Evolutionary conservation across 2,329 filamentous ascomycete genomes (phyloP), one percentile per base, ranked within the genome.

Genomic region (Scorias spongiosa): DNA sequence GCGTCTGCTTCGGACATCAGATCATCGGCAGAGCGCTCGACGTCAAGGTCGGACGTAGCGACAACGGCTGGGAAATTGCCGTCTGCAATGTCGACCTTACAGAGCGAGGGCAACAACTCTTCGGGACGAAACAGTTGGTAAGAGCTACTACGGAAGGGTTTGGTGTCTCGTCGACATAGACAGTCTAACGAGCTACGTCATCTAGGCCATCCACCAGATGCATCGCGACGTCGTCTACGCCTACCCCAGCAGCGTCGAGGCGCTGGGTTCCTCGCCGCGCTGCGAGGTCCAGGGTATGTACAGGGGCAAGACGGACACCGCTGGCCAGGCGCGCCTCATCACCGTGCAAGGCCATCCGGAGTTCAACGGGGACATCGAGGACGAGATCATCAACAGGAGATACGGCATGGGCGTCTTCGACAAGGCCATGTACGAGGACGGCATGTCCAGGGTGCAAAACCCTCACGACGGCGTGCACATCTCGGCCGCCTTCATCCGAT

Each of bases 281-380:
- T 93, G 86, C 64, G 65, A 70, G 9, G 78, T 86, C n/a, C 86
- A 93, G 61, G 82, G 79, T 48, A 85, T 93, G 74, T 83, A 91
- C 58, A 36, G 32, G 32, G 32, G 32, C 32, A 36, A 36, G 32
- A 36, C 32, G 11, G 32, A 12, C 32, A 15, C 32, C 3, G 12
- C 32, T 3, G 63, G 70, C 15, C 74, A 78, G 8, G 67, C 71
- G 37, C 71, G 72, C 30, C 67, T 84, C 47, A 79, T 93, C 48
- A 80, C 84, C 0, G 75, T 93, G 1, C 86, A 94, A 66, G 86
- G 85, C 5, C 86, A 93, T 61, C 87, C 86, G 1, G 87, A 94
- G 61, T 91, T 89, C 59, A 82, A 72, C 3, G 69, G 71, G 46
- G 72, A 77, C 12, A 87, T 93, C 50, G 75, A 87, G 53, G 67